Evolutionary conservation across 768 basidiomycete genomes (phyloP).

Genomic region (Termitomyces eurrhizus): DNA sequence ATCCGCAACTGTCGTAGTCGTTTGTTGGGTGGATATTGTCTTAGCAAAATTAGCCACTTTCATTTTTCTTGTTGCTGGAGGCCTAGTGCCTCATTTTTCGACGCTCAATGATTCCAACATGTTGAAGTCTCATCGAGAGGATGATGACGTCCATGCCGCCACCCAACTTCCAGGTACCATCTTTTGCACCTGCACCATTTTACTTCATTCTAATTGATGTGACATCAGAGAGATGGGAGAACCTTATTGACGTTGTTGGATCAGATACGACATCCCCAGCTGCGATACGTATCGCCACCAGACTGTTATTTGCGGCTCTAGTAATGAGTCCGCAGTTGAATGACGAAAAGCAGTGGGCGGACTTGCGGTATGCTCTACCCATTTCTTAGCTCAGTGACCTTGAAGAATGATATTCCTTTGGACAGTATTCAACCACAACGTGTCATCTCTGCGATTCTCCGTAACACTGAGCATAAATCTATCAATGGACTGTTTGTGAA

Average conservation of each 20-base stretch:
- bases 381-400: neutral
- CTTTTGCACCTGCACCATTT: neutral
- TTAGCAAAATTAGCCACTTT: slow-evolving; percentile 49
- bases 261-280: slow-evolving; percentile 55
- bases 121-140: slow-evolving; percentile 38
- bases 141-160: slow-evolving; percentile 54
- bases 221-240: slow-evolving; percentile 50
- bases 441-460: slow-evolving; percentile 20
- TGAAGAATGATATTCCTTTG: neutral
- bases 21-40: slow-evolving; percentile 66
- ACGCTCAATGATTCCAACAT: slow-evolving; percentile 18
- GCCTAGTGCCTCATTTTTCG: slow-evolving; percentile 24
- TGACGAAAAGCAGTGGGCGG: slow-evolving; percentile 20
- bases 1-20: slow-evolving; percentile 20
- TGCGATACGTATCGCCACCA: slow-evolving; percentile 53
- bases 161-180: slow-evolving; percentile 62
- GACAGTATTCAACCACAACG: slow-evolving; percentile 13
- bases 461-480: slow-evolving; percentile 6
- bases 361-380: slow-evolving; percentile 9
- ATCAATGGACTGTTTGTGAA: slow-evolving; percentile 11
- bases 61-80: slow-evolving; percentile 17
- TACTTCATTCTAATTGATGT: neutral
- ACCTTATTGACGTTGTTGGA: slow-evolving; percentile 38
- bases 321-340: slow-evolving; percentile 45
- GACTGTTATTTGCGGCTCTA: slow-evolving; percentile 50